These are phyloP conservation scores for Colletotrichum filicis DNA, from an alignment of 2,329 filamentous ascomycete genomes.

Conservation along the genomic window DNA sequence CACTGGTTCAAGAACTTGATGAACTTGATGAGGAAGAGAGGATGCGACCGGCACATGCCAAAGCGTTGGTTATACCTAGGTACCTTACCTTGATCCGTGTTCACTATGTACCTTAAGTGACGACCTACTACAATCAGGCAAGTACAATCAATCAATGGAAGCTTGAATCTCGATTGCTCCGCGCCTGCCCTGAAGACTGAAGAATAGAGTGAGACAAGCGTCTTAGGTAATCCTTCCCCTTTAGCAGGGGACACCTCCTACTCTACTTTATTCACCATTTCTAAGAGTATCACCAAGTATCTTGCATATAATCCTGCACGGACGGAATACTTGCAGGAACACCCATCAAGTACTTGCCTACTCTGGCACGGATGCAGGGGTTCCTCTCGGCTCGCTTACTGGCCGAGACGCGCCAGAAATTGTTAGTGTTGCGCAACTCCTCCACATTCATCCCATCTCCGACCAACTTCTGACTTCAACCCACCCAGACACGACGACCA, in stretches of 20 bases:
- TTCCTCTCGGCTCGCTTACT: constrained; percentile 32
- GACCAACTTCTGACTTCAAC: constrained; percentile 25
- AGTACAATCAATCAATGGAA: neutral
- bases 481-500: neutral
- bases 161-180: neutral
- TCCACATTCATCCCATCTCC: constrained; percentile 33
- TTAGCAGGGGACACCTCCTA: neutral
- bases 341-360: neutral
- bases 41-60: neutral
- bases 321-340: neutral
- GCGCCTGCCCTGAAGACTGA: neutral
- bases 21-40: neutral
- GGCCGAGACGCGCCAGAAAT: constrained; percentile 33
- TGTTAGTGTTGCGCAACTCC: constrained; percentile 34
- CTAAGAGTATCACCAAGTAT: neutral
- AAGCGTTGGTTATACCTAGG: neutral
- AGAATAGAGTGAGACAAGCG: neutral
- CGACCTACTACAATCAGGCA: neutral
- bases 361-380: constrained; percentile 23
- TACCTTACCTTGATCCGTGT: no score
- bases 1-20: neutral
- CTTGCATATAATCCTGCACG: neutral
- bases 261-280: neutral
- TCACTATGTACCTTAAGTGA: no score
- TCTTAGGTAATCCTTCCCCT: constrained; percentile 20